phyloP scores from a whole-genome alignment of 768 basidiomycete species.

The Amanita fuliginea region DNA sequence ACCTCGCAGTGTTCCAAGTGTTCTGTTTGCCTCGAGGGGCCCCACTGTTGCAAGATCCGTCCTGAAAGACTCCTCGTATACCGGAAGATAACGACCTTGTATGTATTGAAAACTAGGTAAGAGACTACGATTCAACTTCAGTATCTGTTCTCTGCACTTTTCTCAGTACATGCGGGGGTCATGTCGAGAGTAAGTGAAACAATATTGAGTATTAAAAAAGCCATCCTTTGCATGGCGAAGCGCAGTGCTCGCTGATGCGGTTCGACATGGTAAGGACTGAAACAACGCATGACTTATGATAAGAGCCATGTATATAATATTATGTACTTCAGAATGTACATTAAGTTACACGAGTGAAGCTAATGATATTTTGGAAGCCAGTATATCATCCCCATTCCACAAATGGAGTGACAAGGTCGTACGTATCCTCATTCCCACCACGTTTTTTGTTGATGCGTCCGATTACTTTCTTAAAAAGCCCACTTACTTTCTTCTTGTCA shows the following conservation, averaged over 20 bases:
- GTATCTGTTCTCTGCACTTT: too few species aligned
- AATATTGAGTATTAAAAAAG: too few species aligned
- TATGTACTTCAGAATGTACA: neutral
- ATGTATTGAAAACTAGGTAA: too few species aligned
- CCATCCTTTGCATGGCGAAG: too few species aligned
- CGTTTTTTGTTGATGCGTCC: slow-evolving; percentile 33
- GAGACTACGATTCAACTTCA: too few species aligned
- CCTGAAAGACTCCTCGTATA: too few species aligned
- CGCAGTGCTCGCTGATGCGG: too few species aligned
- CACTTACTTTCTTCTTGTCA: slow-evolving; percentile 33
- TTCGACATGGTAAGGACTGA: neutral
- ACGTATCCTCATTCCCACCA: slow-evolving; percentile 65
- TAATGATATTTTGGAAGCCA: neutral
- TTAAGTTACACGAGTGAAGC: neutral
- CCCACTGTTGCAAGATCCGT: too few species aligned
- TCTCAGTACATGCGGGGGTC: too few species aligned
- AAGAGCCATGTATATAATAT: neutral
- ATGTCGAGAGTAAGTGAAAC: neutral
- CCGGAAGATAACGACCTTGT: too few species aligned
- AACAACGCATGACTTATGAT: neutral
- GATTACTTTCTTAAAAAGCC: slow-evolving; percentile 53
- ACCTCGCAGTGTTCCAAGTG: too few species aligned
- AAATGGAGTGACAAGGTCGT: slow-evolving; percentile 76
- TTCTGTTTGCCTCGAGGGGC: too few species aligned
- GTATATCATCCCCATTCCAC: slow-evolving; percentile 52